Base-by-base conservation (phyloP, 2,329 filamentous ascomycete genomes). In the Fusarium tanahbumbuense region DNA sequence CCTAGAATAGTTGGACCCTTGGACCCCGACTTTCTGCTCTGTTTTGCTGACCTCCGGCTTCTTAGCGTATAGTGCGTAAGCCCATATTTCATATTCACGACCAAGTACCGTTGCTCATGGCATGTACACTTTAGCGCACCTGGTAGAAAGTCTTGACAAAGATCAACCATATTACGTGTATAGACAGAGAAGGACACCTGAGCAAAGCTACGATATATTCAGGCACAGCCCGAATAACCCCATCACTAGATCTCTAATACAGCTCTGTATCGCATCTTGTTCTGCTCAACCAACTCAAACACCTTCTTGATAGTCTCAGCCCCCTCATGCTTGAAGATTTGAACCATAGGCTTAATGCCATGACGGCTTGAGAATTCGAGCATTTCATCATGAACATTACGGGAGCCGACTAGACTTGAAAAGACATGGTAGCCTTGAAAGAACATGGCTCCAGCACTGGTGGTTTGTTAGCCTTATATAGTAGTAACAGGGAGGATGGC, bases 211-310 rank as follows among this genome's bases (percentile, higher is more conserved):
- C 0, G 5, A 6, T 15, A 27, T 6, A 7, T 7, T 10, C 6
- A 5, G 5, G 2, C 16, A 15, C 10, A 28, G 5, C 10, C 5
- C 12, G 5, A 5, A 22, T 5, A 1, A 9, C 4, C 15, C 9
- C 23, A 53, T 3, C 27, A 4, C 0, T n/a, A 23, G 20, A 62
- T 62, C 2, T 63, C 32, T 6, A 63, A 15, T 7, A 63, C 60
- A 46, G 60, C 60, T 11, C 60, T 55, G 3, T 63, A 62, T 12
- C 57, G 25, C 57, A 63, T 63, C n/a, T 62, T 63, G 2, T 63
- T 62, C 27, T 34, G 13, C 12, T 55, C 27, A 0, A 63, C 7
- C 3, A 63, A 12, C 1, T 34, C 30, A 12, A 62, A 62, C 1
- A 62, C 41, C 2, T 46, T 15, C 1, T 47, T 54, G 32, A 63